phyloP scores from a whole-genome alignment of 805 yeast genomes.

The Kodamaea kaohsiungensis region DNA sequence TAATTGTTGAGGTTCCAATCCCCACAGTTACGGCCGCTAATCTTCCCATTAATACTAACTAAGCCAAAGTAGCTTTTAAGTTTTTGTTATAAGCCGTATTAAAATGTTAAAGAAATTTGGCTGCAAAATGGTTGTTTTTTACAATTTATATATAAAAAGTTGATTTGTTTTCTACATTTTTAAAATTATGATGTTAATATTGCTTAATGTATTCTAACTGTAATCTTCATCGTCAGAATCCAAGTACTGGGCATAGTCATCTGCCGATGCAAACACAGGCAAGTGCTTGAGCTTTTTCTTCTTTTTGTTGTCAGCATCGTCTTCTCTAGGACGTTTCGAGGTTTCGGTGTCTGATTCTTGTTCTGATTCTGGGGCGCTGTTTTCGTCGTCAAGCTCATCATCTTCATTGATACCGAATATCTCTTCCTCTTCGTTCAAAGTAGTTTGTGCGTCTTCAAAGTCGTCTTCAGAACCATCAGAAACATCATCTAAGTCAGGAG shows the following conservation, averaged over 20 bases:
- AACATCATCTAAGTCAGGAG: slow-evolving; percentile 14
- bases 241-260: slow-evolving; percentile 76
- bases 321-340: slow-evolving; percentile 26
- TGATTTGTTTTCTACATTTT: too few relatives aligned
- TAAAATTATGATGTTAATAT: not conserved
- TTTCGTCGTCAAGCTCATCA: slow-evolving; percentile 26
- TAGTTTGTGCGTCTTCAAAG: slow-evolving; percentile 20
- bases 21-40: slow-evolving; percentile 7
- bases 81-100: too few relatives aligned
- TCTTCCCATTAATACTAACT: too few relatives aligned
- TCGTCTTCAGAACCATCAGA: slow-evolving; percentile 29
- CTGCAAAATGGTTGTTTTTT: not conserved
- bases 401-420: slow-evolving; percentile 28
- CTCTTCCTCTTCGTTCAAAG: slow-evolving; percentile 24
- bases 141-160: not conserved
- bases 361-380: slow-evolving; percentile 20
- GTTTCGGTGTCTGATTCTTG: slow-evolving; percentile 17
- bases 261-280: slow-evolving; percentile 88
- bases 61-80: too few relatives aligned
- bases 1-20: slow-evolving; percentile 13
- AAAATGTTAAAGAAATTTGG: not conserved
- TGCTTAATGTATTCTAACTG: not conserved
- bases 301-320: slow-evolving; percentile 41
- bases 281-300: slow-evolving; percentile 61
- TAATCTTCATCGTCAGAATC: slow-evolving; percentile 58